phyloP scores from a whole-genome alignment of 2,329 filamentous ascomycete species.

The Dothideomycetes sp. region DNA sequence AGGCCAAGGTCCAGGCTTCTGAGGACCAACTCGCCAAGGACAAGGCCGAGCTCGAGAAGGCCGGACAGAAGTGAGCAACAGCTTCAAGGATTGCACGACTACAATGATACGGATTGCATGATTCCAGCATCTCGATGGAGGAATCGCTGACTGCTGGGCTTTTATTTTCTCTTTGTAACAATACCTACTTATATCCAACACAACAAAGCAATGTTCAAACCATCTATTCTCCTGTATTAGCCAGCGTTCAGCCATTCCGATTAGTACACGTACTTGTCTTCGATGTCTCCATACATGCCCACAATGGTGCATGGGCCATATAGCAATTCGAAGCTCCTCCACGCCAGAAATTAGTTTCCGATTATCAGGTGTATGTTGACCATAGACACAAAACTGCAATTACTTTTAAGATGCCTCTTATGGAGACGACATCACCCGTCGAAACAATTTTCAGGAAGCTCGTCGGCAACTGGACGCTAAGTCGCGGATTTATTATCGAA shows the following conservation, averaged over 20 bases:
- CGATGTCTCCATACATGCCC: not conserved
- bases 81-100: conserved; percentile 1
- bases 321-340: not conserved
- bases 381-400: not conserved
- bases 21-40: conserved; percentile 24
- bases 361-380: not conserved
- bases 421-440: conserved; percentile 11
- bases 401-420: conserved; percentile 1
- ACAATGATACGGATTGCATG: conserved; percentile 1
- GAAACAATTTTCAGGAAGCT: conserved; percentile 26
- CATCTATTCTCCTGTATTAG: not conserved
- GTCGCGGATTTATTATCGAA: conserved; percentile 24
- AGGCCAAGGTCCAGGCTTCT: conserved; percentile 27
- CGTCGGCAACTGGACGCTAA: conserved; percentile 27
- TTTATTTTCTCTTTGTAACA: conserved; percentile 5
- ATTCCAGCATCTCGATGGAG: conserved; percentile 3
- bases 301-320: not conserved
- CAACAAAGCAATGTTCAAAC: not conserved
- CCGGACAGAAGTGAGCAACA: conserved; percentile 17
- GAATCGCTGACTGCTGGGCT: not conserved
- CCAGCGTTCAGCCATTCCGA: not conserved
- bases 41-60: conserved; percentile 21
- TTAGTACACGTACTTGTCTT: not conserved
- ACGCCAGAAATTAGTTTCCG: not conserved
- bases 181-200: conserved; percentile 9